Evolutionary conservation across 2,329 filamentous ascomycete genomes (phyloP).

Genomic region (Hymenoscyphus repandus): DNA sequence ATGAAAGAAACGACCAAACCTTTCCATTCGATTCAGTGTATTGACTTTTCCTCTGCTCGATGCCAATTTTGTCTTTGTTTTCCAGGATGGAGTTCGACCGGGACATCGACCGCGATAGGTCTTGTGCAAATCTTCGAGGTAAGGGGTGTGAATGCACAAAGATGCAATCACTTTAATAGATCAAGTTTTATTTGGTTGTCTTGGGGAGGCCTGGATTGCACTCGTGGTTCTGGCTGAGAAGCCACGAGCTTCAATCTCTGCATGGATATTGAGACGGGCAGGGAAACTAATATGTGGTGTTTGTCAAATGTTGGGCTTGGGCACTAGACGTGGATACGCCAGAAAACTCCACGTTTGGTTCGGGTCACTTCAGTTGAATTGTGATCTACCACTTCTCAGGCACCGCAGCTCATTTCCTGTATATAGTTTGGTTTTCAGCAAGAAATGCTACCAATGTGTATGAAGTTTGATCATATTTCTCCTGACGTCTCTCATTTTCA

Average conservation of each 20-base stretch:
- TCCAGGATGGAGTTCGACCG: slow-evolving; percentile 16
- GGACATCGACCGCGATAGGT: slow-evolving; percentile 11
- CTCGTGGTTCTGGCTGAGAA: not conserved
- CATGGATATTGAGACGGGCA: slow-evolving; percentile 21
- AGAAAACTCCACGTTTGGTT: slow-evolving; percentile 6
- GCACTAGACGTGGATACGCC: slow-evolving; percentile 2
- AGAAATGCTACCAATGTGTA: slow-evolving; percentile 9
- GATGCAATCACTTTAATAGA: slow-evolving; percentile 24
- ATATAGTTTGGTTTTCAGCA: slow-evolving; percentile 15
- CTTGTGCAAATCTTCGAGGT: slow-evolving; percentile 11
- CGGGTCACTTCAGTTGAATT: slow-evolving; percentile 5
- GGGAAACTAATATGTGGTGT: slow-evolving; percentile 23
- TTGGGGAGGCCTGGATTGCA: slow-evolving; percentile 3
- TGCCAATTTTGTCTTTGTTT: slow-evolving; percentile 4
- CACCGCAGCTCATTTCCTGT: slow-evolving; percentile 15
- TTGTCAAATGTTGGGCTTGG: slow-evolving; percentile 8
- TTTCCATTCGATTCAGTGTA: slow-evolving; percentile 22
- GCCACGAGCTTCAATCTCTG: slow-evolving; percentile 1
- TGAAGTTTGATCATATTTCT: too few relatives aligned
- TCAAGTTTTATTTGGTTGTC: slow-evolving; percentile 14
- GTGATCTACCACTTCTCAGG: slow-evolving; percentile 2
- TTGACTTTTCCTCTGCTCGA: slow-evolving; percentile 13
- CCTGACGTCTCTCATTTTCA: too few relatives aligned
- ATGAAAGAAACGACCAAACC: slow-evolving; percentile 12
- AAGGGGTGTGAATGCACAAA: slow-evolving; percentile 11